phyloP scores from a whole-genome alignment of 768 basidiomycete genomes.

The Scleroderma citrinum region DNA sequence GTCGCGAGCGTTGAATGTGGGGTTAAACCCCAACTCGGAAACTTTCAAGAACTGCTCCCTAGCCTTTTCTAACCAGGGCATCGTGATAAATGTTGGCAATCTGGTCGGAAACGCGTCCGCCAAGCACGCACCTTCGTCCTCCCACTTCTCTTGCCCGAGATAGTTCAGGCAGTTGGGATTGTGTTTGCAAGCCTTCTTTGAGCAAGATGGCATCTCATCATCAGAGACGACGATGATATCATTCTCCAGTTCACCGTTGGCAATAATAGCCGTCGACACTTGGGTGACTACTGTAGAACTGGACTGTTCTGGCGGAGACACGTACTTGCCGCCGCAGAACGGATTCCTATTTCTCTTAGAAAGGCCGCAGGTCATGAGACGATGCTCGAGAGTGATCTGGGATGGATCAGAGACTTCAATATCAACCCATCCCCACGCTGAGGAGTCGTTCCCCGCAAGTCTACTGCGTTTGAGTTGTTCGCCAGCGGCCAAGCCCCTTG shows the following conservation, averaged over 20 bases:
- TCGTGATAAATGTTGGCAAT: conserved; percentile 8
- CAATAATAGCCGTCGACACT: conserved; percentile 9
- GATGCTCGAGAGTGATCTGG: conserved; percentile 63
- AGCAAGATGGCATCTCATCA: conserved; percentile 52
- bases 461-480: conserved; percentile 57
- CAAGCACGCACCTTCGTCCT: conserved; percentile 50
- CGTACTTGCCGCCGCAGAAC: conserved; percentile 57
- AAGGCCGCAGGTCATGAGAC: conserved; percentile 63
- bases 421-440: conserved; percentile 80
- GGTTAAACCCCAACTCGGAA: conserved; percentile 50
- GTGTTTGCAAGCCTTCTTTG: conserved; percentile 56
- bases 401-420: conserved; percentile 51
- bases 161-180: conserved; percentile 88
- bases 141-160: conserved; percentile 80
- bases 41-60: conserved; percentile 46
- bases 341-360: conserved; percentile 43
- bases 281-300: conserved; percentile 4
- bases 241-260: conserved; percentile 44
- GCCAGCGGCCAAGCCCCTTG: conserved; percentile 53
- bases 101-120: conserved; percentile 8
- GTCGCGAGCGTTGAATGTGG: conserved; percentile 43
- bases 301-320: conserved; percentile 17
- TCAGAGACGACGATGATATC: conserved; percentile 70
- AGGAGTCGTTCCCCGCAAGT: conserved; percentile 38
- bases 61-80: conserved; percentile 38